Conservation (phyloP, 257 asterid species). For the Catharanthus roseus region DNA sequence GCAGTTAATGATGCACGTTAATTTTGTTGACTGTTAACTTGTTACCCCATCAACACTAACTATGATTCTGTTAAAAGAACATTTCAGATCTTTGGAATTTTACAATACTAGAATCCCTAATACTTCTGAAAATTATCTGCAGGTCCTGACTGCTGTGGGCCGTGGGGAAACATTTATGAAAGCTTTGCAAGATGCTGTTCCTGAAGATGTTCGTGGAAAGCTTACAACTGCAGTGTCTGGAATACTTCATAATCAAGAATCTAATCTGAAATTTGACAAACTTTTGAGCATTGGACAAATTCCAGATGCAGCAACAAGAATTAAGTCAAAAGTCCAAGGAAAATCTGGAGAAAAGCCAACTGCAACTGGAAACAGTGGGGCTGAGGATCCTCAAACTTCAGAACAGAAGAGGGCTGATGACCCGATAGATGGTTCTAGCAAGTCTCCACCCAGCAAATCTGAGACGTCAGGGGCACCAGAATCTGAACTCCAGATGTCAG, state of each 20-base stretch:
- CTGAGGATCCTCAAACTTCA: constrained; percentile 31
- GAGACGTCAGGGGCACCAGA: constrained; percentile 35
- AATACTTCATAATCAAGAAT: constrained; percentile 48
- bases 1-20: not conserved
- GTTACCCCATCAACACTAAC: not conserved
- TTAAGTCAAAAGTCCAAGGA: constrained; percentile 35
- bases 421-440: constrained; percentile 31
- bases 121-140: constrained; percentile 12
- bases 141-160: constrained; percentile 88
- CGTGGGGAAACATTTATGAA: constrained; percentile 75
- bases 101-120: not conserved
- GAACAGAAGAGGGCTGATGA: constrained; percentile 31
- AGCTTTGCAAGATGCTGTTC: constrained; percentile 97
- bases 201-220: constrained; percentile 87
- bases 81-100: not conserved
- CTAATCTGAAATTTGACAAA: constrained; percentile 51
- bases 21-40: not conserved
- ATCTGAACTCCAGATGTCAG: constrained; percentile 42
- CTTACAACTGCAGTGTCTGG: constrained; percentile 69
- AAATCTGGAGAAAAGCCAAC: constrained; percentile 21
- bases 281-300: constrained; percentile 34
- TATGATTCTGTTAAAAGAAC: not conserved
- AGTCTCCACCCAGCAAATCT: constrained; percentile 32
- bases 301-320: constrained; percentile 38
- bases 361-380: constrained; percentile 25